Conservation (phyloP, 495 filamentous ascomycete genomes). For the Hypoxylon fragiforme region DNA sequence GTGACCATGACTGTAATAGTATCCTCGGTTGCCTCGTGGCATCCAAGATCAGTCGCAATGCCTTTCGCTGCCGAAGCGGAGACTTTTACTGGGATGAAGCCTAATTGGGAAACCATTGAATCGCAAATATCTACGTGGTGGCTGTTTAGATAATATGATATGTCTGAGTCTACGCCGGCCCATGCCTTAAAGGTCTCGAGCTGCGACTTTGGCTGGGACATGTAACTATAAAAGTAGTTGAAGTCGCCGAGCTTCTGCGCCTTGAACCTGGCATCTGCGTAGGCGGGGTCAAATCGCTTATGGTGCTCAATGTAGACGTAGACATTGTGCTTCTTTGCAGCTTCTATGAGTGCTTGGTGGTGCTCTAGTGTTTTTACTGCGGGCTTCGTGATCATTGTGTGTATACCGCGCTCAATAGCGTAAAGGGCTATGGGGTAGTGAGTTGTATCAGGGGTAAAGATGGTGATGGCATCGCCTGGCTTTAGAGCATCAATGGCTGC, state of each 20-base stretch:
- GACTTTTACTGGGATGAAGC: conserved; percentile 76
- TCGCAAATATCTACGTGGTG: conserved; percentile 92
- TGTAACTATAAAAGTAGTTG: conserved; percentile 98
- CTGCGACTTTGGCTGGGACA: conserved; percentile 92
- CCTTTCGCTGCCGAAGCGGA: conserved; percentile 76
- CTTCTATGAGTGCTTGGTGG: conserved; percentile 74
- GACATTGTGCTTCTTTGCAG: conserved; percentile 72
- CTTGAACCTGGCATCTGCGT: conserved; percentile 79
- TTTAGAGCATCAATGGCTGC: conserved; percentile 81
- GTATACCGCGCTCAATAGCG: conserved; percentile 81
- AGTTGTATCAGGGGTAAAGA: conserved; percentile 94
- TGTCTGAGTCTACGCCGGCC: conserved; percentile 89
- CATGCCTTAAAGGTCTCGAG: conserved; percentile 95
- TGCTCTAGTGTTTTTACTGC: conserved; percentile 80
- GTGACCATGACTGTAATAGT: conserved; percentile 89
- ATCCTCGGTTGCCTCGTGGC: conserved; percentile 80
- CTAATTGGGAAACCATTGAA: conserved; percentile 73
- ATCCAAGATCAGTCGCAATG: conserved; percentile 71
- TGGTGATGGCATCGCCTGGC: conserved; percentile 87
- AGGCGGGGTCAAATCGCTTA: conserved; percentile 92
- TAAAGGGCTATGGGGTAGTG: conserved; percentile 95
- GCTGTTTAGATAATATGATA: conserved; percentile 92
- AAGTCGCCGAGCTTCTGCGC: conserved; percentile 81
- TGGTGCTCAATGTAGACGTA: conserved; percentile 96
- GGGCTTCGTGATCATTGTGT: conserved; percentile 95